A percentile compares a stretch with the other conserved stretches of the same genome.
Evolutionary conservation across 371 early-diverging fungal genomes (phyloP).

Genomic region (Mortierella sp.): DNA sequence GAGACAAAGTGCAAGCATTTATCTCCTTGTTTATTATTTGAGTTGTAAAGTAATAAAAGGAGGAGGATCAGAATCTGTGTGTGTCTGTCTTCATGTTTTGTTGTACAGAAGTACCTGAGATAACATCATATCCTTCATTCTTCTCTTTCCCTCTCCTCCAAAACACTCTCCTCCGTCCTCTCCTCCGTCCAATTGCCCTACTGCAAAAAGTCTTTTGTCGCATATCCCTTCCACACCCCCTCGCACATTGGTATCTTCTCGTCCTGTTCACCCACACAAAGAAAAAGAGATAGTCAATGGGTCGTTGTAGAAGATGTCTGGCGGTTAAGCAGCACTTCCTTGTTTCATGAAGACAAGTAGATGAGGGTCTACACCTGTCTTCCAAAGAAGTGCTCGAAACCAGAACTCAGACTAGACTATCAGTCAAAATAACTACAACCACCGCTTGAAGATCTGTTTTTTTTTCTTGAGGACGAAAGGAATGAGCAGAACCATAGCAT

Average conservation of each 20-base stretch:
- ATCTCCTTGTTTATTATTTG: too few relatives aligned
- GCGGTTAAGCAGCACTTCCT: background rate
- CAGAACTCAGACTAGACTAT: conserved; percentile 1
- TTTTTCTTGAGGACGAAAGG: background rate
- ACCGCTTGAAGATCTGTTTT: background rate
- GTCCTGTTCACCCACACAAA: background rate
- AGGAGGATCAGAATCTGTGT: conserved; percentile 54
- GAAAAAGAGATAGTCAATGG: background rate
- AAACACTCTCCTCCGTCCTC: background rate
- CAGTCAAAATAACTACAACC: background rate
- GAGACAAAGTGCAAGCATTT: too few relatives aligned
- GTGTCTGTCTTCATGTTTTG: conserved; percentile 36
- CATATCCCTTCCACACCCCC: background rate
- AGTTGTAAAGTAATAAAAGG: background rate
- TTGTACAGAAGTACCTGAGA: conserved; percentile 57
- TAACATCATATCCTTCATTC: conserved; percentile 52
- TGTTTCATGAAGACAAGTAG: background rate
- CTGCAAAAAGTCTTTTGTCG: background rate
- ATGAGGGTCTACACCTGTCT: background rate
- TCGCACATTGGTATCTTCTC: background rate
- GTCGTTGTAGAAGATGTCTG: background rate
- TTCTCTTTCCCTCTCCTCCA: conserved; percentile 4
- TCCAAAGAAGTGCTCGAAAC: background rate
- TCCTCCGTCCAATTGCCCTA: background rate
- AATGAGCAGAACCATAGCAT: background rate